phyloP scores from a whole-genome alignment of 2,329 filamentous ascomycete species.

The Ophiostoma sp. region DNA sequence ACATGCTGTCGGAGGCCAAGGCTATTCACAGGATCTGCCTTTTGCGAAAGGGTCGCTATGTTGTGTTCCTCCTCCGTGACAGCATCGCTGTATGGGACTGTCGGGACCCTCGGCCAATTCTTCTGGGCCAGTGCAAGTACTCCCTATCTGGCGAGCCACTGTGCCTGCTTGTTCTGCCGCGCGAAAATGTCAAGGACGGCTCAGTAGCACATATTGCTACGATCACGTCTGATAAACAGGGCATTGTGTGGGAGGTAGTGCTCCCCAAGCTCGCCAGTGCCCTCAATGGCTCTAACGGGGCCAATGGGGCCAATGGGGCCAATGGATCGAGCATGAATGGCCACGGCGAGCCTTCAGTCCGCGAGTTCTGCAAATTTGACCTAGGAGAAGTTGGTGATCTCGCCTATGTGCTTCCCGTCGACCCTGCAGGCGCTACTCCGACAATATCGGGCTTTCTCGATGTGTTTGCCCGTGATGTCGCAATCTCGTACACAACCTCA shows the following conservation, averaged over 20 bases:
- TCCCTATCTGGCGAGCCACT: conserved; percentile 64
- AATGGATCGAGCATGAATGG: conserved; percentile 32
- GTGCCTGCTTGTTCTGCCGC: conserved; percentile 71
- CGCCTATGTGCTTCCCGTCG: conserved; percentile 70
- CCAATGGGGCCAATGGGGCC: background rate
- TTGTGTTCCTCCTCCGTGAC: conserved; percentile 71
- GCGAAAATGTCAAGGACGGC: conserved; percentile 51
- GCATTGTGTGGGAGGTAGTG: conserved; percentile 73
- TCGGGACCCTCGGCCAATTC: conserved; percentile 51
- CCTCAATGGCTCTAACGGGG: conserved; percentile 10
- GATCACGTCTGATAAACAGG: conserved; percentile 70
- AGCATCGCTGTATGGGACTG: conserved; percentile 77
- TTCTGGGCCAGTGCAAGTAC: conserved; percentile 57
- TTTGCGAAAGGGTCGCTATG: conserved; percentile 68
- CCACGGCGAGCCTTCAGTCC: conserved; percentile 41
- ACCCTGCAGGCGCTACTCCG: conserved; percentile 71
- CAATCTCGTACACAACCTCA: conserved; percentile 72
- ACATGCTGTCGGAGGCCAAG: conserved; percentile 59
- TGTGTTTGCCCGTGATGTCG: conserved; percentile 78
- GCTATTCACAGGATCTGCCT: conserved; percentile 78
- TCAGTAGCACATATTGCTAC: conserved; percentile 69
- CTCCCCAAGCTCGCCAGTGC: conserved; percentile 46
- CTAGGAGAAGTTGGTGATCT: conserved; percentile 56
- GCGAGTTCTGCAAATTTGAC: conserved; percentile 66
- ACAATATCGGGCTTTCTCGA: conserved; percentile 75